Base-by-base conservation (phyloP, 2,329 filamentous ascomycete species). In the Fusarium sp. region DNA sequence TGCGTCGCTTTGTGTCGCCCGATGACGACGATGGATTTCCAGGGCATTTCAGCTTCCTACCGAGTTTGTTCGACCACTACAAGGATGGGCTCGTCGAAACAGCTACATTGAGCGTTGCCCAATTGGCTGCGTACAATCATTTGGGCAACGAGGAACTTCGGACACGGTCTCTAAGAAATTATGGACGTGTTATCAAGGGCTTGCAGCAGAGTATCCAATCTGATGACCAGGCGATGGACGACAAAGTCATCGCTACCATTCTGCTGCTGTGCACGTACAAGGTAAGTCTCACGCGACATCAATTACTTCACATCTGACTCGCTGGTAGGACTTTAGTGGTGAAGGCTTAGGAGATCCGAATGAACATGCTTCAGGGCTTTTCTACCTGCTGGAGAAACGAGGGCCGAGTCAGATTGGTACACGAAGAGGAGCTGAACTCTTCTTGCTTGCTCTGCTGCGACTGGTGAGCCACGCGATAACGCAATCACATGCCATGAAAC, bases 71-170 rank as follows among this genome's bases (percentile, higher is more conserved):
- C 46, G 65, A 80, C 44, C 63, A 75, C 8, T 31, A 75, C 60
- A 69, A 75, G 16, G 49, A 69, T 52, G 78, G 80, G 1, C 42
- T 81, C 5, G 72, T 81, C 18, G 79, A 80, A 37, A 71, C 70
- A 5, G 79, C 80, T 14, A 81, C 79, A 1, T 58, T 79, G 51
- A 80, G 77, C n/a, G 80, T 81, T 7, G 78, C 80, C 10, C 77
- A 80, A 45, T 76, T 81, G 68, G 79, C 80, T 10, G 78, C 79
- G 1, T 81, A 79, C 46, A 81, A 81, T 60, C 76, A 78, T 21
- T 74, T 80, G 31, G 78, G 80, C 0, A 74, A 76, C 9, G 70
- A 78, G 1, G 72, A 76, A 29, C 74, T 81, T 29, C 72, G 73
- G 9, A 61, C 75, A 16, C 70, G 77, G 31, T 80, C 80, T 2